These are phyloP conservation scores for Cucurbita ficifolia DNA, from an alignment of 306 rosid genomes.

Conservation along the genomic window DNA sequence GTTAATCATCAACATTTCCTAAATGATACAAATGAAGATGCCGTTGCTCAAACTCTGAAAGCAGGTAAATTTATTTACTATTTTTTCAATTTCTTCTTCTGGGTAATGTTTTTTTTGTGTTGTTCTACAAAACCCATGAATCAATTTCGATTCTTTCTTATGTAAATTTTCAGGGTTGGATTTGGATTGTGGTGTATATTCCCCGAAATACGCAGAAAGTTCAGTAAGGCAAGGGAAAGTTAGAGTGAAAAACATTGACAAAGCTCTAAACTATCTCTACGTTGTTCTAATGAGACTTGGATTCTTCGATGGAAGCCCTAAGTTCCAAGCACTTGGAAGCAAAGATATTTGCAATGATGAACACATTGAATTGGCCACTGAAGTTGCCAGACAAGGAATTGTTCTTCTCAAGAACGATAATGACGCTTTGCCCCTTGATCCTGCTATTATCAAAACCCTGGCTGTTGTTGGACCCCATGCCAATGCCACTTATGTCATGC, in stretches of 20 bases:
- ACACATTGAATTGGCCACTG: slow-evolving; percentile 40
- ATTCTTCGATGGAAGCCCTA: slow-evolving; percentile 54
- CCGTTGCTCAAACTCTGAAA: slow-evolving; percentile 65
- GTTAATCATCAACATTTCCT: not conserved
- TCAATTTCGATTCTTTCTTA: not conserved
- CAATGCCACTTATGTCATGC: slow-evolving; percentile 52
- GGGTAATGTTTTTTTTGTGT: not conserved
- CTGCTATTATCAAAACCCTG: slow-evolving; percentile 12
- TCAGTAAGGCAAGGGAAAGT: slow-evolving; percentile 50
- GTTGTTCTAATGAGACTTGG: slow-evolving; percentile 67
- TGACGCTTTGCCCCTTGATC: slow-evolving; percentile 38
- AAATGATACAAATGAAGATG: slow-evolving; percentile 57
- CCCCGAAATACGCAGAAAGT: slow-evolving; percentile 35
- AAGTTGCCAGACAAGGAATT: slow-evolving; percentile 64
- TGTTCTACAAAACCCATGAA: not conserved
- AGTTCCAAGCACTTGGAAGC: slow-evolving; percentile 47
- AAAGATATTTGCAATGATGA: slow-evolving; percentile 45
- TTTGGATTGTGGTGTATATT: slow-evolving; percentile 52
- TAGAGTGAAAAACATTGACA: slow-evolving; percentile 36
- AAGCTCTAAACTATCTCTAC: slow-evolving; percentile 58
- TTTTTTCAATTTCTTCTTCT: not conserved
- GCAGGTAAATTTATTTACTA: slow-evolving; percentile 32
- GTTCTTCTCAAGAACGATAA: slow-evolving; percentile 45
- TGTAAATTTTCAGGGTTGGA: slow-evolving; percentile 47
- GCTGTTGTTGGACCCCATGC: slow-evolving; percentile 61